These are phyloP conservation scores for Talaromyces amestolkiae DNA, from an alignment of 2,329 filamentous ascomycete genomes.

Conservation along the genomic window DNA sequence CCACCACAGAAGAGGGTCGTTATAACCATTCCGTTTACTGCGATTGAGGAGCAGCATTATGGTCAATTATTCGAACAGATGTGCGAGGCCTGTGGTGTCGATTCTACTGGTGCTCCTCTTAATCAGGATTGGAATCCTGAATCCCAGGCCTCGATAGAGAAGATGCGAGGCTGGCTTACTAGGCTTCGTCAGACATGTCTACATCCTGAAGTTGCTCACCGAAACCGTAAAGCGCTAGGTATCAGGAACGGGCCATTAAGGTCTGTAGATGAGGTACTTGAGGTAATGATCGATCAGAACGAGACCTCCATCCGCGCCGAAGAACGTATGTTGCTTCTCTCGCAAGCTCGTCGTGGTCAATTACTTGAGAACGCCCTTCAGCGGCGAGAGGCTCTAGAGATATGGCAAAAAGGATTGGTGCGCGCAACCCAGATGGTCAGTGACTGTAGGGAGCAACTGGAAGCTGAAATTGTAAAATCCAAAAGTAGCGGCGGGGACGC, in stretches of 20 bases:
- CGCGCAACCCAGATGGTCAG: conserved; percentile 52
- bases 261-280: conserved; percentile 81
- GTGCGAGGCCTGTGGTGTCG: conserved; percentile 66
- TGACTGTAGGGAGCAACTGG: conserved; percentile 63
- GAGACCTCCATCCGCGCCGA: conserved; percentile 65
- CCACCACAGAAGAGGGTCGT: conserved; percentile 82
- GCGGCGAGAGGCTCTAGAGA: conserved; percentile 63
- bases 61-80: conserved; percentile 71
- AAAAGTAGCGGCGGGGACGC: conserved; percentile 21
- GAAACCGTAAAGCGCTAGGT: conserved; percentile 63
- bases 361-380: conserved; percentile 71
- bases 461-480: conserved; percentile 42
- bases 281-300: conserved; percentile 87
- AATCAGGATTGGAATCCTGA: conserved; percentile 64
- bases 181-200: conserved; percentile 78
- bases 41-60: conserved; percentile 90
- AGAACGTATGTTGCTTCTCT: conserved; percentile 64
- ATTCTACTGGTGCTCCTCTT: conserved; percentile 61
- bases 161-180: conserved; percentile 77
- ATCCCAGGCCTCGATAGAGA: conserved; percentile 56
- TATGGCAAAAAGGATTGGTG: conserved; percentile 63
- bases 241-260: conserved; percentile 66
- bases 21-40: conserved; percentile 84
- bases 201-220: conserved; percentile 75
- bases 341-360: conserved; percentile 69